Conservation (phyloP, 2,329 filamentous ascomycete genomes). For the Rosellinia necatrix region DNA sequence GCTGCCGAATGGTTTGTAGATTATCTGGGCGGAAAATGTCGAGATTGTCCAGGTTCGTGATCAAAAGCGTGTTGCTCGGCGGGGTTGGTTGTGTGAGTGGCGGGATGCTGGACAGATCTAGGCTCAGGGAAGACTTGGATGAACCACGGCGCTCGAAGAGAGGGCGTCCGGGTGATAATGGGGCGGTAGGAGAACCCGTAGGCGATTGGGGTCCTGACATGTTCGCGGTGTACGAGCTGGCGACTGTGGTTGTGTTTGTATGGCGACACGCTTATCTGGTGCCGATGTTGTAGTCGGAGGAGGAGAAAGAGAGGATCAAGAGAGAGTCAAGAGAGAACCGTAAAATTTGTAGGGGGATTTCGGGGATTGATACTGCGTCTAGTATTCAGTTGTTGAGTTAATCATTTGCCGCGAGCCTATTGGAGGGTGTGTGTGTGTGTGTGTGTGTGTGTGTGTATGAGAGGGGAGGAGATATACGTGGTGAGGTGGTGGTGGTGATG, state of each 20-base stretch:
- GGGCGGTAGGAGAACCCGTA: conserved; percentile 34
- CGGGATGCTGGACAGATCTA: conserved; percentile 76
- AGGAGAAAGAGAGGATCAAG: neutral
- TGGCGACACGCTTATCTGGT: neutral
- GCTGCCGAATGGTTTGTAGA: conserved; percentile 72
- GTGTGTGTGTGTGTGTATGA: neutral
- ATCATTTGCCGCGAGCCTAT: neutral
- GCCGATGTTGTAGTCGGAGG: neutral
- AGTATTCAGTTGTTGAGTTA: neutral
- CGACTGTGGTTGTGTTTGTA: neutral
- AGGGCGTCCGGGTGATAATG: conserved; percentile 40
- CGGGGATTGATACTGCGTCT: neutral
- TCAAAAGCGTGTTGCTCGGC: conserved; percentile 81
- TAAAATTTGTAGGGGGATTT: neutral
- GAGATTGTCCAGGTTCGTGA: conserved; percentile 76
- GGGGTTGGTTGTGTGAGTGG: conserved; percentile 72
- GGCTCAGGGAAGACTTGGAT: conserved; percentile 61
- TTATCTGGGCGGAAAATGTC: conserved; percentile 77
- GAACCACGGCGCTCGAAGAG: conserved; percentile 46
- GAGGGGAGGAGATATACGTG: neutral
- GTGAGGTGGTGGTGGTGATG: conserved; percentile 8
- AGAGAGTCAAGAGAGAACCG: too few relatives aligned
- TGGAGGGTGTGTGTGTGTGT: too few relatives aligned
- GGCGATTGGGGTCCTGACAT: conserved; percentile 38
- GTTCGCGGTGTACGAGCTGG: conserved; percentile 16